Conservation (phyloP, 108 stramenopile genomes). For the Ochromonas danica region DNA sequence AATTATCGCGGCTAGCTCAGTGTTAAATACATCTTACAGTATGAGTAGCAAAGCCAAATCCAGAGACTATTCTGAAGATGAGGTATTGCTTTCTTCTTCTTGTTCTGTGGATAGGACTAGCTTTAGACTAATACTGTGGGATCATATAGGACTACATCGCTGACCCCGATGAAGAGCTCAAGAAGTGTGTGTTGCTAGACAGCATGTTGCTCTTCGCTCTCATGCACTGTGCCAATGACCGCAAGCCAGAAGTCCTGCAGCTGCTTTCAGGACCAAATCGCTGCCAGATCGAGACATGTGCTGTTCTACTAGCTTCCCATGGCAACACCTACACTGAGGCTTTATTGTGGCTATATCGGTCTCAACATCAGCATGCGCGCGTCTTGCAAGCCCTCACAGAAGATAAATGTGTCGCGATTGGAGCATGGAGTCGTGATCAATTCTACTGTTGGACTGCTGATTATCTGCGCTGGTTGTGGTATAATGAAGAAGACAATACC, state of each 20-base stretch:
- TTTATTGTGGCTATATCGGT: conserved; percentile 55
- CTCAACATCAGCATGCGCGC: conserved; percentile 44
- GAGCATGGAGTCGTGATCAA: conserved; percentile 38
- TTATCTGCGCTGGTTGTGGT: conserved; percentile 49
- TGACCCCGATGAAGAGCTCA: conserved; percentile 23
- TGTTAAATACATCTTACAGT: neutral
- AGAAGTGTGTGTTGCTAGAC: neutral
- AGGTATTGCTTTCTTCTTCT: no score
- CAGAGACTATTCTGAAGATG: no score
- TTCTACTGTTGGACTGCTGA: conserved; percentile 49
- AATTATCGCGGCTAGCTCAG: neutral
- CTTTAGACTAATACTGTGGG: no score
- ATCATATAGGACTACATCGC: no score
- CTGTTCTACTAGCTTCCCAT: conserved; percentile 48
- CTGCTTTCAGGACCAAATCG: conserved; percentile 2
- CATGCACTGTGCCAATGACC: neutral
- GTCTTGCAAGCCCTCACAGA: conserved; percentile 47
- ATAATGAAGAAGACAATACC: conserved; percentile 21
- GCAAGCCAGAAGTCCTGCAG: neutral
- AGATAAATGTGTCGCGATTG: conserved; percentile 40
- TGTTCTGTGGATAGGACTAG: no score
- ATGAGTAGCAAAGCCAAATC: no score
- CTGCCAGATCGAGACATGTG: conserved; percentile 45
- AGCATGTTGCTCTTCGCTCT: conserved; percentile 7
- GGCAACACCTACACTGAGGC: conserved; percentile 50